Base-by-base conservation (phyloP, 202 grass and related monocot species). In the Panicum virgatum region DNA sequence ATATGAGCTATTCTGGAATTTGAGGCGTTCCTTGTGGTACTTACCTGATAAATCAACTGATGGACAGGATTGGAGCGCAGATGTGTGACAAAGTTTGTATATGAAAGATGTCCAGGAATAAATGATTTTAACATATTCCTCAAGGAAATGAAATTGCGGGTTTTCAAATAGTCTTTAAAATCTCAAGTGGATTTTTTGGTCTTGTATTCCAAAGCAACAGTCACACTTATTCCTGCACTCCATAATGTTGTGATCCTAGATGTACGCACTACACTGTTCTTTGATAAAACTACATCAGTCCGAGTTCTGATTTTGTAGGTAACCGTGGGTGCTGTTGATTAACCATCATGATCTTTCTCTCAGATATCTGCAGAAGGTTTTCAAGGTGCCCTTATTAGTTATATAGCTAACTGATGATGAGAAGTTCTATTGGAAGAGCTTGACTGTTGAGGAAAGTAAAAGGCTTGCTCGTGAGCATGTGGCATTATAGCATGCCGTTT, bases 371-470 rank as follows among this genome's bases (percentile, higher is more conserved):
- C 96, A 98, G 82, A 89, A 98, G 72, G 91, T 84, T 75, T 98
- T 98, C 72, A 98, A 96, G 84, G 92, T 98, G 69, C 90, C 92
- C 66, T 77, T 98, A n/a, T n/a, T n/a, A 25, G 92, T 98, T n/a
- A 98, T 98, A 87, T 92, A 98, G 40, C 89, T 98, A 69, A 98
- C 96, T 78, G 96, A 96, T 6, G 92, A 98, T 16, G 92, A 98
- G 73, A 98, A 98, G 80, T 95, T 82, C 61, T 71, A 92, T 62
- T 98, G 92, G 92, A 98, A 98, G 71, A 86, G 93, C 62, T 78
- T 98, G 53, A 87, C 92, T 19, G 67, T 93, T 25, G 83, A 91
- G 83, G 96, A 98, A 80, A 90, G 44, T 73, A 82, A 90, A 89
- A 95, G 96, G 83, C 92, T 98, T 76, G 92, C 92, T 25, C 90